These are phyloP conservation scores for Globisporangium perplexum DNA, from an alignment of 352 stramenopile species.

Conservation along the genomic window DNA sequence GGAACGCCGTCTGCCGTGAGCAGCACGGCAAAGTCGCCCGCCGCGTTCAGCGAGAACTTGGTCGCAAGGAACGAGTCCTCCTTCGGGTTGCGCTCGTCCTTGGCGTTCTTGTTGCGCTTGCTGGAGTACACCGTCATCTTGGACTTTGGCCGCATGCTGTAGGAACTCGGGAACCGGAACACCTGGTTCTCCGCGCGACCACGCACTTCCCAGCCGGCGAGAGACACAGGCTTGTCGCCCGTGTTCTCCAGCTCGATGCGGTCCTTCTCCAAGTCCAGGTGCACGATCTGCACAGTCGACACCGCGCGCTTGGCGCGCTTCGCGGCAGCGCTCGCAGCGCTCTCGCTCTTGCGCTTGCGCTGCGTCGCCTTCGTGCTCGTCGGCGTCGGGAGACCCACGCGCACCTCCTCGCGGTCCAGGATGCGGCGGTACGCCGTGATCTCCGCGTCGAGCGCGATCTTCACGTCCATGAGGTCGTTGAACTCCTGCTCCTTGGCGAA, in stretches of 20 bases:
- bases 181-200: slow-evolving; percentile 50
- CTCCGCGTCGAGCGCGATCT: slow-evolving; percentile 71
- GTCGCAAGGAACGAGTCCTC: slow-evolving; percentile 76
- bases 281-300: slow-evolving; percentile 45
- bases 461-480: slow-evolving; percentile 87
- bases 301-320: slow-evolving; percentile 48
- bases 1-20: slow-evolving; percentile 56
- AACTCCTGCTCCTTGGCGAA: slow-evolving; percentile 74
- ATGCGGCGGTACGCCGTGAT: slow-evolving; percentile 81
- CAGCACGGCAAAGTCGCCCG: slow-evolving; percentile 64
- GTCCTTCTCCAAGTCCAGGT: slow-evolving; percentile 70
- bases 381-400: slow-evolving; percentile 54
- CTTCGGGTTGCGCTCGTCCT: slow-evolving; percentile 61
- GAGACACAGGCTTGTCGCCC: slow-evolving; percentile 44
- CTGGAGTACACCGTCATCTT: slow-evolving; percentile 75
- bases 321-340: slow-evolving; percentile 3
- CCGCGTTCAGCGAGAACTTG: slow-evolving; percentile 71
- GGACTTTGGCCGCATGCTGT: slow-evolving; percentile 60
- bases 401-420: slow-evolving; percentile 72
- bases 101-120: slow-evolving; percentile 75
- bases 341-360: slow-evolving; percentile 70
- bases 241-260: slow-evolving; percentile 73
- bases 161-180: slow-evolving; percentile 63
- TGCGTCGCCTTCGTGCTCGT: slow-evolving; percentile 30
- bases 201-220: slow-evolving; percentile 65